Base-by-base conservation (phyloP, 2,329 filamentous ascomycete genomes). In the Xylariomycetidae sp. region DNA sequence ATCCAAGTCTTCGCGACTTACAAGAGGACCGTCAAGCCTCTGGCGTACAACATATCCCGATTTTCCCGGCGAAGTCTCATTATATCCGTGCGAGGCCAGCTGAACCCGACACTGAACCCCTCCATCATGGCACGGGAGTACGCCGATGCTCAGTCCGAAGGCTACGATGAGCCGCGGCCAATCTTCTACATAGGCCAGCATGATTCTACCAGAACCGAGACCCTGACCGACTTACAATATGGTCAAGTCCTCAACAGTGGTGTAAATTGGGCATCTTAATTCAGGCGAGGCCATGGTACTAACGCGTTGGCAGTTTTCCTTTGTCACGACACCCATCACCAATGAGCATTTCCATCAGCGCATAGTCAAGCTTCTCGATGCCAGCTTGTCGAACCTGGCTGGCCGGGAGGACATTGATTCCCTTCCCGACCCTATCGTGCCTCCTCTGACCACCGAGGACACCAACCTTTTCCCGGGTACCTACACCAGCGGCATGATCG, bases 301-400 rank as follows among this genome's bases (percentile, higher is more conserved):
- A 34, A 46, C 9, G 9, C 17, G 14, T 15, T 22, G 29, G 13
- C 46, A 89, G 83, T 86, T 90, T 65, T 76, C 81, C 53, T 85
- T 88, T 65, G 72, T 85, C 43, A 89, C 85, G 4, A 79, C 78
- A 13, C 82, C 84, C 31, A 80, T 93, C 54, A 90, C 85, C 24
- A 92, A 83, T 50, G 58, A 67, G 14, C 70, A 79, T 50, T 92
- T 90, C 58, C 79, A 79, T 42, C 66, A 75, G 18, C 73, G 83
- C 35, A 77, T 92, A 12, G 66, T 82, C 44, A 64, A 67, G 16
- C 64, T 85, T 19, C 65, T 85, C 19, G 67, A 72, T 26, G 58
- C 65, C 27, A 76, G 84, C 52, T 58, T 74, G 9, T 53, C 64
- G 4, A 53, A 64, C 10, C 52, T 74, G 14, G 61, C 70, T 29